phyloP scores from a whole-genome alignment of 2,329 filamentous ascomycete genomes.

The Ophiostoma fasciatum region DNA sequence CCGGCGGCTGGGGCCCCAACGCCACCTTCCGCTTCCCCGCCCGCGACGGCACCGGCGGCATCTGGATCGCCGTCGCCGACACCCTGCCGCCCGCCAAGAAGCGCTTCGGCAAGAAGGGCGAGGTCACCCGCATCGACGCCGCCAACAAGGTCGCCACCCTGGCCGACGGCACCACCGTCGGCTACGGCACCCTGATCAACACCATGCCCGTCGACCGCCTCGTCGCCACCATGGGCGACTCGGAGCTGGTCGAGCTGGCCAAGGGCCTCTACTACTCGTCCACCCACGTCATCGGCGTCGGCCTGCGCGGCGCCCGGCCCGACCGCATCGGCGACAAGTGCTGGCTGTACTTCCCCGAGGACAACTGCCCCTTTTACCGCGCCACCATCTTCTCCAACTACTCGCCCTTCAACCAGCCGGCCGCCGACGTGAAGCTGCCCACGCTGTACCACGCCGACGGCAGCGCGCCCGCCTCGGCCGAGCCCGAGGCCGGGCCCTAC shows the following conservation, averaged over 20 bases:
- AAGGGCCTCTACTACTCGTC: conserved; percentile 94
- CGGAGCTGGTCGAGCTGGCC: conserved; percentile 67
- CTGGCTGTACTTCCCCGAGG: conserved; percentile 98
- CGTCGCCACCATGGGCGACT: conserved; percentile 73
- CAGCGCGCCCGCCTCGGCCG: conserved; percentile 57
- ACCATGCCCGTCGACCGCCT: conserved; percentile 94
- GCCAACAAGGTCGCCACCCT: conserved; percentile 70
- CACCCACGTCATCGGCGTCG: conserved; percentile 93
- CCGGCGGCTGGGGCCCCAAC: conserved; percentile 96
- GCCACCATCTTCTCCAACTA: conserved; percentile 99
- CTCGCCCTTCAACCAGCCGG: conserved; percentile 94
- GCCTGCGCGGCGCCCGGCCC: conserved; percentile 78
- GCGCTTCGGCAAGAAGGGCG: conserved; percentile 70
- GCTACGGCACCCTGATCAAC: conserved; percentile 83
- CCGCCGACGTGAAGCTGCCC: conserved; percentile 65
- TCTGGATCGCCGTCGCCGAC: conserved; percentile 95
- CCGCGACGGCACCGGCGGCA: conserved; percentile 87
- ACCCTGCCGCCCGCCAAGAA: conserved; percentile 88
- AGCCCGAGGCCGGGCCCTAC: conserved; percentile 80
- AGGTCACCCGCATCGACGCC: conserved; percentile 77
- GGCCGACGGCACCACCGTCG: conserved; percentile 72
- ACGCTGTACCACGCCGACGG: conserved; percentile 79
- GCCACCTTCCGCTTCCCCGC: conserved; percentile 97
- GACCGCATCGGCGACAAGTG: conserved; percentile 98
- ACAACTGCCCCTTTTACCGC: conserved; percentile 98